Base-by-base conservation (phyloP, 306 rosid species). In the Oxytropis ochrocephala region DNA sequence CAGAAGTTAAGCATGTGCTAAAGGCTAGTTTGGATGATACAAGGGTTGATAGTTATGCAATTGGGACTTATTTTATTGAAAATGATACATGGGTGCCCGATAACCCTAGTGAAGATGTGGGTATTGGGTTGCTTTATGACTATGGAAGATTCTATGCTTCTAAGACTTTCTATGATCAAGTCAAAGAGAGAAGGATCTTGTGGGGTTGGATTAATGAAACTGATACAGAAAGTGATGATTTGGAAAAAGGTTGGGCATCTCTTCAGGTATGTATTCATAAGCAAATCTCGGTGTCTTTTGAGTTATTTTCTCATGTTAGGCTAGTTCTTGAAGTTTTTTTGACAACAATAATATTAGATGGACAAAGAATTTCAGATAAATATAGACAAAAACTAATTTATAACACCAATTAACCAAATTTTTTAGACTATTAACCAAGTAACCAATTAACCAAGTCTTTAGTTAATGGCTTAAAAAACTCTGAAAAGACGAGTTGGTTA, bases 161-260 rank as follows among this genome's bases (percentile, higher is more conserved):
- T 0, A 91, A 91, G 80, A 80, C 87, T 9, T 91, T 88, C 53
- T 91, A 83, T 74, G 97, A 91, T 52, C 89, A 57, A 65, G 27
- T 35, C 5, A 86, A 78, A 77, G 73, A 80, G 64, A 84, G 97
- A 38, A 82, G 97, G 50, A 76, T 91, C 14, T 12, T 88, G 6
- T 83, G 80, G 84, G 92, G 97, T 67, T 91, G 97, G 97, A 76
- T 86, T 24, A 83, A 85, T 50, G 97, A 88, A 77, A 86, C 97
- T 0, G 97, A 91, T 33, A 69, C 84, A 0, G 91, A 65, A 49
- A 14, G 27, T 48, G 90, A 72, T 74, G 92, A 88, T 55, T 54
- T 91, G 78, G 68, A 2, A 18, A 91, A 91, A 63, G 95, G 95
- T 8, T 91, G 97, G 97, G 80, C 97, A 0, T 91, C 97, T 1